A percentile compares a stretch with the other conserved stretches of the same genome.
Evolutionary conservation across 306 rosid species (phyloP).

Genomic region (Malus orientalis): DNA sequence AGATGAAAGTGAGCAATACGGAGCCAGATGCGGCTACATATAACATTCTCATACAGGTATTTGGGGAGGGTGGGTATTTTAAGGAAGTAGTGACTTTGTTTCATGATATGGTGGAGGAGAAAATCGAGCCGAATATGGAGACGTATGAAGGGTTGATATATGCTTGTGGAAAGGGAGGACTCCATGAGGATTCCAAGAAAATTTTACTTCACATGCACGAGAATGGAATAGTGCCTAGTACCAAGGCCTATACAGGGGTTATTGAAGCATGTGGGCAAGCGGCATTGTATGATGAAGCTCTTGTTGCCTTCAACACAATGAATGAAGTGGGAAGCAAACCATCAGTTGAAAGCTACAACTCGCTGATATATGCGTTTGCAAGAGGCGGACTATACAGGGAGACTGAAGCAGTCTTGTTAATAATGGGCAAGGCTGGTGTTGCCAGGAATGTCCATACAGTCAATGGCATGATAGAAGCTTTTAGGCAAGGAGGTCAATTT

Average conservation of each 20-base stretch:
- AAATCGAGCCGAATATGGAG: conserved; percentile 83
- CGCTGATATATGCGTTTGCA: conserved; percentile 59
- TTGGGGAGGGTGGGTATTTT: conserved; percentile 97
- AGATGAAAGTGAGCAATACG: conserved; percentile 85
- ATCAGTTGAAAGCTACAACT: conserved; percentile 63
- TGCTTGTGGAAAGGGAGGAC: conserved; percentile 98
- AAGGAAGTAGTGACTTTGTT: conserved; percentile 95
- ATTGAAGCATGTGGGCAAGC: conserved; percentile 89
- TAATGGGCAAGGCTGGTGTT: conserved; percentile 58
- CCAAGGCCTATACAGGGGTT: conserved; percentile 71
- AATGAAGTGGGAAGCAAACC: conserved; percentile 74
- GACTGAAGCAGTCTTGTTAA: conserved; percentile 44
- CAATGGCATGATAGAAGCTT: conserved; percentile 75
- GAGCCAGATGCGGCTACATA: conserved; percentile 86
- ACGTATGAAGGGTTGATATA: conserved; percentile 80
- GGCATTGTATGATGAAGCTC: conserved; percentile 81
- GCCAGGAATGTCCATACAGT: conserved; percentile 52
- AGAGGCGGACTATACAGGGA: conserved; percentile 84
- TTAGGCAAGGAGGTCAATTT: conserved; percentile 77
- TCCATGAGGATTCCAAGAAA: conserved; percentile 71
- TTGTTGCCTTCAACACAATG: conserved; percentile 94
- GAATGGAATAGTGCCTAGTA: conserved; percentile 70
- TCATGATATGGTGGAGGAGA: conserved; percentile 93
- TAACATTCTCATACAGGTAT: conserved; percentile 85
- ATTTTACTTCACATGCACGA: conserved; percentile 65